phyloP scores from a whole-genome alignment of 2,329 filamentous ascomycete species.

The Endocalyx cinctus region DNA sequence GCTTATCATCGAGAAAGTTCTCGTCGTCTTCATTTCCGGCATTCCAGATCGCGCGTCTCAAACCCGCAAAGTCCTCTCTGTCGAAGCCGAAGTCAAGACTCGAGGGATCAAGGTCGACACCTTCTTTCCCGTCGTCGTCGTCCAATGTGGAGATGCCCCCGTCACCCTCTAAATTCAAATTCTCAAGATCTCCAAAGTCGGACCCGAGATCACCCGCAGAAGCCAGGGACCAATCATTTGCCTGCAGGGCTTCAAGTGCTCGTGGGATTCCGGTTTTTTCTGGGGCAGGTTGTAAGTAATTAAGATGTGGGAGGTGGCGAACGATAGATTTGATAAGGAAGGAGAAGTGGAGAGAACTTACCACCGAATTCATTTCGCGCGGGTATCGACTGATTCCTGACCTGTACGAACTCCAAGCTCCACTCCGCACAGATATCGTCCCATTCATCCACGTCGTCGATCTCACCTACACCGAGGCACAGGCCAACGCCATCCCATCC shows the following conservation, averaged over 20 bases:
- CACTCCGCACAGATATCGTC: slow-evolving; percentile 54
- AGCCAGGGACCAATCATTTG: slow-evolving; percentile 57
- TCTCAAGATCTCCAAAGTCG: slow-evolving; percentile 31
- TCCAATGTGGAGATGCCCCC: slow-evolving; percentile 9
- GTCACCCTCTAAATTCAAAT: slow-evolving; percentile 17
- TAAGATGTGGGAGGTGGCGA: not conserved
- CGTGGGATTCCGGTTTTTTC: slow-evolving; percentile 57
- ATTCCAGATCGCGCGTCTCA: slow-evolving; percentile 49
- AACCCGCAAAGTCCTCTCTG: slow-evolving; percentile 45
- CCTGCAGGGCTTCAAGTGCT: slow-evolving; percentile 56
- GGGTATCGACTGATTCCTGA: slow-evolving; percentile 33
- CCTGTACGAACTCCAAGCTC: slow-evolving; percentile 61
- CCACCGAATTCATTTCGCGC: slow-evolving; percentile 56
- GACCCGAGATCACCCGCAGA: slow-evolving; percentile 26
- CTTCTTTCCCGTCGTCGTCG: slow-evolving; percentile 21
- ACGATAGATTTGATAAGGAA: not conserved
- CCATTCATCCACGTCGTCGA: slow-evolving; percentile 50
- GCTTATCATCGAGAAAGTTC: slow-evolving; percentile 13
- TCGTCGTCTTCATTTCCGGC: slow-evolving; percentile 23
- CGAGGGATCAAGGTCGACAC: slow-evolving; percentile 36
- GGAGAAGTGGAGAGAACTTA: slow-evolving; percentile 26
- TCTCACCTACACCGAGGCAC: slow-evolving; percentile 51
- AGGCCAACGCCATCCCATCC: slow-evolving; percentile 61
- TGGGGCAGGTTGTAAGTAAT: slow-evolving; percentile 17
- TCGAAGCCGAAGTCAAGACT: slow-evolving; percentile 50